Conservation (phyloP, 129 eudicot species). For the Apium graveolens region DNA sequence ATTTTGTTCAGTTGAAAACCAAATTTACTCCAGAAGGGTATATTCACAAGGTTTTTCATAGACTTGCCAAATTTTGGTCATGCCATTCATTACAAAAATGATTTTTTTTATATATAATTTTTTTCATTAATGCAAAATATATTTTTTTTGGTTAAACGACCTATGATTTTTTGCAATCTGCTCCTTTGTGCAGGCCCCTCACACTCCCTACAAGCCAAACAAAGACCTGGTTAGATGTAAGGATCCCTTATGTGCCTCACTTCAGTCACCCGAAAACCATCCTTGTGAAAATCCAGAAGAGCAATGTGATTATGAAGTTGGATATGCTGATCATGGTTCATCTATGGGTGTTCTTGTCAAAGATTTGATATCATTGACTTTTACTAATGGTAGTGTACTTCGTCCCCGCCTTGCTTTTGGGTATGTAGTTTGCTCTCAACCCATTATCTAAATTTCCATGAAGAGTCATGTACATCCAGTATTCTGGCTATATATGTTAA, state of each 20-base stretch:
- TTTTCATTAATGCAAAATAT: neutral
- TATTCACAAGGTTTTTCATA: neutral
- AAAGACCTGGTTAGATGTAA: conserved; percentile 2
- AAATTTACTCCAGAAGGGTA: neutral
- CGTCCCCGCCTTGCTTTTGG: conserved; percentile 6
- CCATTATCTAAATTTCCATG: neutral
- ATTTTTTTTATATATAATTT: neutral
- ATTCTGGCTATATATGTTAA: neutral
- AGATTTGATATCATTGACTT: neutral
- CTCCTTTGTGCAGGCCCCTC: conserved; percentile 12
- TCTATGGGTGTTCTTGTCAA: conserved; percentile 12
- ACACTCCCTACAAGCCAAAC: conserved; percentile 16
- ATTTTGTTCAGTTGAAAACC: neutral
- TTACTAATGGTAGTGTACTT: neutral
- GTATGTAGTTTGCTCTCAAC: neutral
- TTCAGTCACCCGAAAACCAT: neutral
- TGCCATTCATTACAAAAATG: neutral
- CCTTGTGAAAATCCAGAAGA: conserved; percentile 4
- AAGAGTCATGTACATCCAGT: neutral
- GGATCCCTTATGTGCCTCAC: conserved; percentile 7
- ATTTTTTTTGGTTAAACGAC: neutral
- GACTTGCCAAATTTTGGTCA: neutral
- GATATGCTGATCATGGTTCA: conserved; percentile 7
- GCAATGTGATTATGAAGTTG: conserved; percentile 11
- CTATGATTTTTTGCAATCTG: neutral